Evolutionary conservation across 1,284 basidiomycete species (phyloP), one percentile per base, ranked within the genome.

Genomic region (Malassezia furfur): DNA sequence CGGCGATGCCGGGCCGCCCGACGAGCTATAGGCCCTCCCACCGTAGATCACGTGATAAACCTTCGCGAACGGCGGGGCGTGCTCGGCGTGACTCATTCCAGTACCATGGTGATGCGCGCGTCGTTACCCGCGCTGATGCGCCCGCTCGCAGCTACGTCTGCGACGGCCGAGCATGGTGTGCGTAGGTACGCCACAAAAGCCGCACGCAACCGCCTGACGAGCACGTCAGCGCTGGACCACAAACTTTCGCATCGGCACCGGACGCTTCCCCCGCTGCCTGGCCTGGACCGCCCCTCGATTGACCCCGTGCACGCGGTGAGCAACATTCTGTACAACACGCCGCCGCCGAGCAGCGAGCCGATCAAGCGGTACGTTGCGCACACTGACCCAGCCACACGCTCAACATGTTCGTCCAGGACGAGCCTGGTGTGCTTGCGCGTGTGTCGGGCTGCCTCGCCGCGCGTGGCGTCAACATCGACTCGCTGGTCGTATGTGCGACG

Each of bases 341-440:
- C 91, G 7, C 87, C 91, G 17, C 90, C 91, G 1, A 89, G 85
- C 73, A 77, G 85, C 52, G 88, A 94, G 75, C 91, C 91, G 2
- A 94, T 85, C 79, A 96, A 94, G 82, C 88, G 88, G 87, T 90
- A 63, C 60, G 82, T 78, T 15, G 3, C 5, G 17, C 22, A 1
- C 1, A 4, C 40, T 48, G 15, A 35, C 31, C 45, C 25, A 54
- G 50, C 75, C 94, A 98, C 75, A 84, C 93, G 57, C 82, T 99
- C 63, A 98, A 98, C 79, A 96, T 91, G 77, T 84, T 99, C 59
- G 94, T 99, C 7, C 94, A 99, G 78, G 96, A 99, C 76, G 94
- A 99, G 78, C 94, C 94, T 2, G 94, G 94, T 76, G 94, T 99
- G 17, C 81, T 99, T 19, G 96, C 93, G 21, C 86, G 94, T 64